These are phyloP conservation scores for Akanthomyces uredinophilus DNA, from an alignment of 2,329 filamentous ascomycete genomes.

Conservation along the genomic window DNA sequence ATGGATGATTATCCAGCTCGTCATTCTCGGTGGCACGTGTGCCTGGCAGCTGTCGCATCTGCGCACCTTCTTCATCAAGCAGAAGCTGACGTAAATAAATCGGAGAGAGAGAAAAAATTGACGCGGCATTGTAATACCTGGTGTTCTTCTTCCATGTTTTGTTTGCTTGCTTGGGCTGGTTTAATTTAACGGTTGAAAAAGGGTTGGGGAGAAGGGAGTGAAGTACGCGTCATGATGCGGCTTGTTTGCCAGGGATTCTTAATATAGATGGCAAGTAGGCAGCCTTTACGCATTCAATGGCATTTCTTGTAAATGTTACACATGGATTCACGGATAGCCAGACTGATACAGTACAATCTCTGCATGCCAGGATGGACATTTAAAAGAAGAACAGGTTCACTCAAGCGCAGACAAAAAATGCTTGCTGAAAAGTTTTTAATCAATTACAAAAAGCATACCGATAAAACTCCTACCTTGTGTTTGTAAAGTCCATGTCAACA, in stretches of 20 bases:
- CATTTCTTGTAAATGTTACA: background rate
- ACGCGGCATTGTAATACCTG: constrained; percentile 2
- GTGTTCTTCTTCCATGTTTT: background rate
- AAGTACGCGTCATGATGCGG: background rate
- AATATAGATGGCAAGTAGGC: background rate
- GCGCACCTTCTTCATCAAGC: constrained; percentile 98
- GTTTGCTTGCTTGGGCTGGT: constrained; percentile 3
- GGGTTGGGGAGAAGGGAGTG: background rate
- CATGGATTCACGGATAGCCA: background rate
- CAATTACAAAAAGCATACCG: constrained; percentile 17
- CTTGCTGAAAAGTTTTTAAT: constrained; percentile 6
- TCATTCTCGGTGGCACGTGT: constrained; percentile 79
- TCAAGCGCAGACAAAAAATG: background rate
- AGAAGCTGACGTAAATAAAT: constrained; percentile 79
- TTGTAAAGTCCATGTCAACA: constrained; percentile 14
- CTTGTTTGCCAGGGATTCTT: background rate
- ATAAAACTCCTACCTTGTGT: constrained; percentile 17
- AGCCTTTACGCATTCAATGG: background rate
- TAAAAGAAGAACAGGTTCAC: background rate
- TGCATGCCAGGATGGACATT: background rate
- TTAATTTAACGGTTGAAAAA: constrained; percentile 4
- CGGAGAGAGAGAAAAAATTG: background rate
- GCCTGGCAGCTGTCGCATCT: constrained; percentile 96
- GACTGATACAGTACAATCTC: background rate
- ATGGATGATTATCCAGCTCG: constrained; percentile 89